A percentile compares a stretch with the other conserved stretches of the same genome.
Conservation (phyloP, 805 yeast species). For the Huiozyma sinensis region DNA sequence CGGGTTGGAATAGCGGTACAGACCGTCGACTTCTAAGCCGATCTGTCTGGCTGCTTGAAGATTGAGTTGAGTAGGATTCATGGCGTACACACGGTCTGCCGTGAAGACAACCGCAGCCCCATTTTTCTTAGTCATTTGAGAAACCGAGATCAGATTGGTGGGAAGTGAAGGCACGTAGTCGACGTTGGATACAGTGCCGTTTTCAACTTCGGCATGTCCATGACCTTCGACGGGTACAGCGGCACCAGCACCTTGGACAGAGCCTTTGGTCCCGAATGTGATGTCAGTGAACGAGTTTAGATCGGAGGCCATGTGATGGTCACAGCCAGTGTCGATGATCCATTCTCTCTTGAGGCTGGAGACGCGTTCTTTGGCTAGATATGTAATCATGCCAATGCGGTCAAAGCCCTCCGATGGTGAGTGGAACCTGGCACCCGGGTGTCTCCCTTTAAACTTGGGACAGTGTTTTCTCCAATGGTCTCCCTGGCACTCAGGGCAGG, state of each 20-base stretch:
- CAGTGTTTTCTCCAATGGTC: not conserved
- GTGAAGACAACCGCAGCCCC: not conserved
- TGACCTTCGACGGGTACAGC: not conserved
- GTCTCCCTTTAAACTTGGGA: not conserved
- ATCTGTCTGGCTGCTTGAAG: not conserved
- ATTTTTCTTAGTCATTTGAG: not conserved
- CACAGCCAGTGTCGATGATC: not conserved
- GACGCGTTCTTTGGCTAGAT: too few relatives aligned
- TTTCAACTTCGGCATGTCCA: not conserved
- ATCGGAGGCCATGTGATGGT: not conserved
- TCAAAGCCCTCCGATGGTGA: too few relatives aligned
- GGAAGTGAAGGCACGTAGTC: slow-evolving; percentile 5
- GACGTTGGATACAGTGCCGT: not conserved
- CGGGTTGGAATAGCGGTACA: too few relatives aligned
- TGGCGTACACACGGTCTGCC: not conserved
- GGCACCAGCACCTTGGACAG: not conserved
- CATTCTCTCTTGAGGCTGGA: too few relatives aligned
- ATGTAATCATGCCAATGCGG: too few relatives aligned
- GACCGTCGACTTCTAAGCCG: not conserved
- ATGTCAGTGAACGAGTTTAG: not conserved
- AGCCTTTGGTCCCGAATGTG: not conserved
- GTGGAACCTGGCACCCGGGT: too few relatives aligned
- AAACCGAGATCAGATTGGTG: not conserved
- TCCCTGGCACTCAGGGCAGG: not conserved
- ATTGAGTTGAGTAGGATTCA: not conserved